These are phyloP conservation scores for Primulina tabacum DNA, from an alignment of 257 asterid genomes.

Conservation along the genomic window DNA sequence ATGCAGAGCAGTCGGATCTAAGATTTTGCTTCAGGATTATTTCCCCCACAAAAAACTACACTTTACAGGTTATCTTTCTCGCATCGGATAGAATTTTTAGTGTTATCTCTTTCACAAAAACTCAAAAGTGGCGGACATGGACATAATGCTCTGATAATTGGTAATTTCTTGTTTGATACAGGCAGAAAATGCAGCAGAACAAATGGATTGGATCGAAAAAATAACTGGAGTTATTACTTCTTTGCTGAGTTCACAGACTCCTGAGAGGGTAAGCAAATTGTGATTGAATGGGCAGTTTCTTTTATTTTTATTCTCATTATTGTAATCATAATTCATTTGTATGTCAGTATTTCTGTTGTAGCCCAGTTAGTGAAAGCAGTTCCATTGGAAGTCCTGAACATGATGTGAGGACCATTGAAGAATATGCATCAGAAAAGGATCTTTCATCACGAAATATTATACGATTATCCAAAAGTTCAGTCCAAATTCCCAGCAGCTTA, in stretches of 20 bases:
- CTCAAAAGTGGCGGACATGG: conserved; percentile 8
- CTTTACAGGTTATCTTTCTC: conserved; percentile 58
- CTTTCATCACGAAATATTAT: conserved; percentile 45
- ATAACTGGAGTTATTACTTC: conserved; percentile 84
- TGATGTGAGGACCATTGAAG: conserved; percentile 39
- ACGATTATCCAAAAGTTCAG: conserved; percentile 58
- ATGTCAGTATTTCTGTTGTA: conserved; percentile 44
- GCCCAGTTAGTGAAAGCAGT: conserved; percentile 59
- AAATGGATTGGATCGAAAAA: conserved; percentile 85
- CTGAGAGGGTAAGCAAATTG: conserved; percentile 57
- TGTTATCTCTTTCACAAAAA: conserved; percentile 6
- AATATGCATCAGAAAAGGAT: conserved; percentile 45
- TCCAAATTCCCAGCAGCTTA: conserved; percentile 39
- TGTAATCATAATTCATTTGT: conserved; percentile 28
- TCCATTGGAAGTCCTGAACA: conserved; percentile 52
- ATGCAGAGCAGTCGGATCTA: conserved; percentile 73
- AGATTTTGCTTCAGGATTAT: conserved; percentile 89
- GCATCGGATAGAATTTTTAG: conserved; percentile 8
- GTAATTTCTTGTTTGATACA: conserved; percentile 34
- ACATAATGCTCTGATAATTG: conserved; percentile 14
- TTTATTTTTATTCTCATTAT: conserved; percentile 19
- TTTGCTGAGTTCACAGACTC: conserved; percentile 61
- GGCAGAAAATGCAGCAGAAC: conserved; percentile 80
- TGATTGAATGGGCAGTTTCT: background rate
- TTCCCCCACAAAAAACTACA: conserved; percentile 76